Base-by-base conservation (phyloP, 805 yeast genomes). In the Clavispora carvajalis region DNA sequence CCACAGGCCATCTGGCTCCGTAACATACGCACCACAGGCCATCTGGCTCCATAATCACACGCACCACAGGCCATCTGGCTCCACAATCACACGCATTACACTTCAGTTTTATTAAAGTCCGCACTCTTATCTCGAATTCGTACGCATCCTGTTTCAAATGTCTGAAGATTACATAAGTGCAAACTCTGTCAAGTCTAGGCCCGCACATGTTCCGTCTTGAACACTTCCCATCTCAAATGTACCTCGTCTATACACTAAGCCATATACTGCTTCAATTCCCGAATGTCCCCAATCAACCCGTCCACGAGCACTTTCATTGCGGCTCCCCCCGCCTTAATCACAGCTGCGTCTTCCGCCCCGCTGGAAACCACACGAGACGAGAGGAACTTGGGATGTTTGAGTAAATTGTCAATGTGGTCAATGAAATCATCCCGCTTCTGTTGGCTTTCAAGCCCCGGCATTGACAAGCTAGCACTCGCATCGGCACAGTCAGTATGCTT, bases 361-460 rank as follows among this genome's bases (percentile, higher is more conserved):
- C 82, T 73, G 3, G 90, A 77, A 2, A 74, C 69, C 3, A 85
- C 71, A 49, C 93, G 67, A 5, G 90, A 76, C 5, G 85, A 73
- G 45, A 90, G 65, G 50, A 80, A 89, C 59, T 87, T 88, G 11
- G 95, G 96, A 61, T 90, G 97, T 21, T 90, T 82, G 46, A 87
- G 69, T 30, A 90, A 69, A 49, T 87, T 85, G 40, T 77, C 82
- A 41, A 89, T 63, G 9, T 82, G 77, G 33, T 72, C 77, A 4
- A 71, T 65, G 45, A 90, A 73, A 19, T 74, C 77, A n/a, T 71
- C 74, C 44, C 82, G 70, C 43, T 80, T 83, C 22, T 73, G 68
- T 25, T 66, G 70, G 1, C 76, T 69, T 41, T 83, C 88, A 36
- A 85, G 60, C 0, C 88, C 90, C 1, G 83, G 82, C 33, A 56